Evolutionary conservation across 2,329 filamentous ascomycete genomes (phyloP), one percentile per base, ranked within the genome.

Genomic region (Colletotrichum spaethianum): DNA sequence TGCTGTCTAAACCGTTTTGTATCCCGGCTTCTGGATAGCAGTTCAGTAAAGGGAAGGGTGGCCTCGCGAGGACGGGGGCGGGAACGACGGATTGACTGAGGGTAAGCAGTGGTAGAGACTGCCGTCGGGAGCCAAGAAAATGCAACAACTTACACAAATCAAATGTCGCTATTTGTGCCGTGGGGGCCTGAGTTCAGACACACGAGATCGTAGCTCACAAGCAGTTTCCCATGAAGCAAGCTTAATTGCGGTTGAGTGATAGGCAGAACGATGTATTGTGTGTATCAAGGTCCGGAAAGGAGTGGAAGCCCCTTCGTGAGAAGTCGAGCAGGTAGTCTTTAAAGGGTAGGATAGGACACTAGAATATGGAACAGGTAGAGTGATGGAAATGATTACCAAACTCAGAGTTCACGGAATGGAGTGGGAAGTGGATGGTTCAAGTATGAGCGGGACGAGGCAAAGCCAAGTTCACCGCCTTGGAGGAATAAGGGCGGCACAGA

Each of bases 381-480:
- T 60, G 53, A 46, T 63, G 44, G 44, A 40, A 46, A 50, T 61
- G 70, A 72, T 72, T 56, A 60, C 59, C 44, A 72, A 59, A 63
- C 59, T 46, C 12, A 23, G 61, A 55, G 55, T 28, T 44, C 69
- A 63, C 52, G 57, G 56, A 23, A 63, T 33, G 64, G 59, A 67
- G 64, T 59, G 70, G 70, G 70, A 71, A 33, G 63, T 50, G 42
- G 48, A n/a, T 38, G 67, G 61, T 71, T 71, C 61, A 73, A 73
- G 70, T 73, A 73, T 73, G 40, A 61, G 60, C 31, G 55, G 42
- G 53, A 66, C 48, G 52, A 61, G 62, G 67, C 67, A 65, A 68
- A 66, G 67, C 46, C 70, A 69, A 70, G 52, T 72, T 72, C 70
- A 72, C 70, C 70, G 70, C 70, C 70, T 64, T 64, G 50, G 53